Conservation (phyloP, 2,329 filamentous ascomycete genomes). For the Alternaria sp. region DNA sequence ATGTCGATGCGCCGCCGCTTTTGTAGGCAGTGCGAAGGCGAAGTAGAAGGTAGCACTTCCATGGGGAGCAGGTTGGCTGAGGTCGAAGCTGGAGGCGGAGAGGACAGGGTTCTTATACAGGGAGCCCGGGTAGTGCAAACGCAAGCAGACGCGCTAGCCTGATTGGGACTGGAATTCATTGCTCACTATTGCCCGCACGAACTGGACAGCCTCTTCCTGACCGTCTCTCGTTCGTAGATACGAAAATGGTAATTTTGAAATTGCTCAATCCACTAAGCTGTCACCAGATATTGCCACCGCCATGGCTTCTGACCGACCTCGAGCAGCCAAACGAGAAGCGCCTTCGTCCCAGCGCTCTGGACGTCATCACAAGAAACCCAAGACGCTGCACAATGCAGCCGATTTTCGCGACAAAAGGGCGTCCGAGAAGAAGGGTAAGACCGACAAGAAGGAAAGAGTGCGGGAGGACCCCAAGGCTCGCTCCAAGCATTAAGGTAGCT, state of each 20-base stretch:
- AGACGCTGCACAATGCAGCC: neutral
- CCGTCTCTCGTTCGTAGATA: neutral
- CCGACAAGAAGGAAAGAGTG: neutral
- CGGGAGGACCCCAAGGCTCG: too few species aligned
- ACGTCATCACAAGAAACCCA: neutral
- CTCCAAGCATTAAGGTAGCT: neutral
- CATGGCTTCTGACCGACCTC: neutral
- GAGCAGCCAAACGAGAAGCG: neutral
- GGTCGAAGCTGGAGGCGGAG: neutral
- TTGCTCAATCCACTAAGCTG: neutral
- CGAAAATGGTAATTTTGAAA: neutral
- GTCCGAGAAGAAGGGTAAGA: neutral
- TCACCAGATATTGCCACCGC: neutral
- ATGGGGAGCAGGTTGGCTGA: neutral
- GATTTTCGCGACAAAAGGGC: neutral
- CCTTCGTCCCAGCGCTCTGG: neutral
- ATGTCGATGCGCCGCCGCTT: neutral
- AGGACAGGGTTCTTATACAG: neutral
- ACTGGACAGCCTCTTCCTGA: neutral
- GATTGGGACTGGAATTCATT: neutral
- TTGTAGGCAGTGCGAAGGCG: too few species aligned
- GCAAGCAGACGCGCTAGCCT: neutral
- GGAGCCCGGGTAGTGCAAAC: neutral
- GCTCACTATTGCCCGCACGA: neutral
- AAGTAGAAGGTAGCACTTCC: too few species aligned